Evolutionary conservation across 441 rosid species (phyloP), one percentile per base, ranked within the genome.

Genomic region (Mallotus repandus): DNA sequence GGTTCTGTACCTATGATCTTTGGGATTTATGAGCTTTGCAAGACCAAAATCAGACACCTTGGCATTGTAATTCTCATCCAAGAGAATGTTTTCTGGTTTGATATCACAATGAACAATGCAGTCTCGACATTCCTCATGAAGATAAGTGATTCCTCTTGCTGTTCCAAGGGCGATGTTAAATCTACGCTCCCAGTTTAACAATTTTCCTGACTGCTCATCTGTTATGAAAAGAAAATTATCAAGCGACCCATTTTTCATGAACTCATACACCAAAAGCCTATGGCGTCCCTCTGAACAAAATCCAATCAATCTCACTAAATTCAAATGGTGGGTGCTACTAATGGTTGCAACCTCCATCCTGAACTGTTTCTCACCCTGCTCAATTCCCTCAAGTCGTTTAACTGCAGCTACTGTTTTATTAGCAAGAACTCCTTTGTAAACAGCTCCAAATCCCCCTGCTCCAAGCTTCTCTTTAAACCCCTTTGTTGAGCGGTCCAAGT

Each of bases 281-380:
- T 89, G 93, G 14, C 86, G 86, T 18, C 93, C 89, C 69, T 89
- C 88, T 0, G 93, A 87, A 81, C 92, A 91, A 77, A 87, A 91
- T 14, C 96, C 96, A 16, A 87, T 81, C 78, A 91, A 74, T 56
- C 96, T 81, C 52, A 89, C 96, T 58, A 91, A 78, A 78, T 91
- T 91, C 85, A 91, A 76, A 77, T 91, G 96, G 81, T 91, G 96
- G 69, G 91, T 91, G 84, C 92, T 91, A 57, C 93, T 84, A 58
- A 91, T 91, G 25, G 89, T 86, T 12, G 96, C 96, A 60, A 91
- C 91, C 79, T 91, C 93, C 87, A 88, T 87, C 64, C 93, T 73
- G 77, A 91, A 91, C 79, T 91, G 93, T 68, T 76, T 91, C 80
- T 91, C 93, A 16, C 93, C 96, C 73, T 89, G 96, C 75, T 90